phyloP scores from a whole-genome alignment of 2,329 filamentous ascomycete genomes.

The Curvularia hawaiiensis region DNA sequence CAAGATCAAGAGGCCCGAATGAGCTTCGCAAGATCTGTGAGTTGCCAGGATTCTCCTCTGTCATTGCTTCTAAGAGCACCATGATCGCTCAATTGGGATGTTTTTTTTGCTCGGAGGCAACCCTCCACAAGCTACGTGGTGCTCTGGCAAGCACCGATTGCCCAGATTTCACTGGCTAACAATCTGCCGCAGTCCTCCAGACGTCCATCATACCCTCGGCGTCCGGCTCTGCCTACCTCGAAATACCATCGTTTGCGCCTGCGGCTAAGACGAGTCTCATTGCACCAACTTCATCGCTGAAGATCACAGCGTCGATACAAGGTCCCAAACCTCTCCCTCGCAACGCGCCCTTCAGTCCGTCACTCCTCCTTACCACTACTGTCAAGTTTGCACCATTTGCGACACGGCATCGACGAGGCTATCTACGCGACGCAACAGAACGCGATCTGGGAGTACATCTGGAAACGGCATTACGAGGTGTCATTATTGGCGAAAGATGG shows the following conservation, averaged over 20 bases:
- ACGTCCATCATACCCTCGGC: slow-evolving; percentile 92
- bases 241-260: slow-evolving; percentile 57
- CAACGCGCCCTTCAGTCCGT: slow-evolving; percentile 88
- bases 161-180: slow-evolving; percentile 19
- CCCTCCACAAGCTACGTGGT: background rate
- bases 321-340: slow-evolving; percentile 89
- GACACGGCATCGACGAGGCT: slow-evolving; percentile 78
- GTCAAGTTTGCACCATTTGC: slow-evolving; percentile 98
- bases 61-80: background rate
- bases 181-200: slow-evolving; percentile 70
- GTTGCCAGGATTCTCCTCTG: slow-evolving; percentile 39
- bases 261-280: slow-evolving; percentile 52
- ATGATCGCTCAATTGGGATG: background rate
- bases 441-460: slow-evolving; percentile 89
- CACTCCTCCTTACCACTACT: slow-evolving; percentile 88
- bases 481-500: slow-evolving; percentile 92
- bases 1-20: slow-evolving; percentile 67
- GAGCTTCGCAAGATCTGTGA: slow-evolving; percentile 85
- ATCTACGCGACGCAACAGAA: slow-evolving; percentile 83
- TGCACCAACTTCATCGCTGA: slow-evolving; percentile 70
- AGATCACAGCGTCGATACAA: slow-evolving; percentile 91
- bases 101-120: background rate
- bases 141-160: background rate
- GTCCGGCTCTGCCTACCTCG: slow-evolving; percentile 88
- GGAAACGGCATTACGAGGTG: slow-evolving; percentile 86